Evolutionary conservation across 805 yeast genomes (phyloP).

Genomic region (Kodamaea nitidulidarum): DNA sequence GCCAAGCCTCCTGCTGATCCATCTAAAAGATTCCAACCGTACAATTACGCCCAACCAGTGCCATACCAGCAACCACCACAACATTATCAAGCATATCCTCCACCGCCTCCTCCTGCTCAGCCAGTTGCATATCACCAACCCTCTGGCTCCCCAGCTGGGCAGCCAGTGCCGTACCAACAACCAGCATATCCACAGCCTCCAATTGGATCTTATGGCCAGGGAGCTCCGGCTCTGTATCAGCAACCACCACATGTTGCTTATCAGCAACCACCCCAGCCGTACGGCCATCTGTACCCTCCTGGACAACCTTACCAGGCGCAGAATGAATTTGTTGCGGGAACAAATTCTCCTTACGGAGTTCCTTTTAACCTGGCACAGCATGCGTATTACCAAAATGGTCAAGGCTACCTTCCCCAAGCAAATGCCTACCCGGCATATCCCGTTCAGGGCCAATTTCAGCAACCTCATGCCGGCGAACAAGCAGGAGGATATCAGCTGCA

Average conservation of each 20-base stretch:
- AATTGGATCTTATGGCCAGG: neutral
- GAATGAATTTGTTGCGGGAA: constrained; percentile 3
- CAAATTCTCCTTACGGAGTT: constrained; percentile 21
- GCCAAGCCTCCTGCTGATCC: constrained; percentile 1
- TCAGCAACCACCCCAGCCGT: constrained; percentile 9
- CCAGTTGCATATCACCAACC: constrained; percentile 1
- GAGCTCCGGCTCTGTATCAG: constrained; percentile 7
- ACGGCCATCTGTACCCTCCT: neutral
- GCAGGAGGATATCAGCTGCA: constrained; percentile 14
- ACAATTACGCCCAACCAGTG: constrained; percentile 18
- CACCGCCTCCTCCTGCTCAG: constrained; percentile 1
- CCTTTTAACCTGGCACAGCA: constrained; percentile 21
- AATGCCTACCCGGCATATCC: constrained; percentile 4
- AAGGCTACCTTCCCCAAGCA: neutral
- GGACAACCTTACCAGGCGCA: constrained; percentile 4
- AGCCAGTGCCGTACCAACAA: neutral
- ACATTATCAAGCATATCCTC: neutral
- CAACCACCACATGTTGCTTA: constrained; percentile 8
- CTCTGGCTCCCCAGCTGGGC: neutral
- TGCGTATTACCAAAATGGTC: constrained; percentile 7
- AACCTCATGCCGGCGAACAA: constrained; percentile 1
- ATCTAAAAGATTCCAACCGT: constrained; percentile 18
- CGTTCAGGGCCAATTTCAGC: neutral
- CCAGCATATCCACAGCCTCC: constrained; percentile 12
- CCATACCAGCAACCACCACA: constrained; percentile 9